Evolutionary conservation across 345 rosid species (phyloP).

Genomic region (Hevea brasiliensis): DNA sequence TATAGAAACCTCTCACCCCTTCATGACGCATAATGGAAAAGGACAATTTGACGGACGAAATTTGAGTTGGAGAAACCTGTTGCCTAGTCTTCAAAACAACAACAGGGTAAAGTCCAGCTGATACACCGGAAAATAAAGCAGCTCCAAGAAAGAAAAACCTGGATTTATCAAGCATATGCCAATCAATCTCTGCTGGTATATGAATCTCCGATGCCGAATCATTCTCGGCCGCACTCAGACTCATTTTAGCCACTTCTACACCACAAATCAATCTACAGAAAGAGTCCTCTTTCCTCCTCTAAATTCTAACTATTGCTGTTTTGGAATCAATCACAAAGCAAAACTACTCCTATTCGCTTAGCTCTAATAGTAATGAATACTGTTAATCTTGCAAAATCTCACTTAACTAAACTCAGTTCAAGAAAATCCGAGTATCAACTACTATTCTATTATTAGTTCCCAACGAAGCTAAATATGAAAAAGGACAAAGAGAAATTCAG

Average conservation of each 20-base stretch:
- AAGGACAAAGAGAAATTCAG: background rate
- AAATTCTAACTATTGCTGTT: background rate
- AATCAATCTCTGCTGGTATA: constrained; percentile 80
- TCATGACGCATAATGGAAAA: constrained; percentile 60
- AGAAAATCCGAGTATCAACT: background rate
- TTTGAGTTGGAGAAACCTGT: constrained; percentile 58
- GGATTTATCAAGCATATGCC: constrained; percentile 97
- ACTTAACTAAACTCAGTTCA: background rate
- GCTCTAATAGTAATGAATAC: background rate
- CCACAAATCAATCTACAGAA: background rate
- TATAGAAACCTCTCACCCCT: constrained; percentile 76
- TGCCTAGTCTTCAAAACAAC: constrained; percentile 86
- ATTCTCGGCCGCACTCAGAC: constrained; percentile 73
- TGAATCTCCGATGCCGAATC: constrained; percentile 72
- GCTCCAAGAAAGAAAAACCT: constrained; percentile 88
- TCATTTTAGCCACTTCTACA: constrained; percentile 73
- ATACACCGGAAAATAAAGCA: constrained; percentile 83
- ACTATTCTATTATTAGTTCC: background rate
- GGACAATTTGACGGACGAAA: constrained; percentile 63
- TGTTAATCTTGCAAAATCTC: background rate
- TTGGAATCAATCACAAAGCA: constrained; percentile 1
- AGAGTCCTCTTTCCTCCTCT: background rate
- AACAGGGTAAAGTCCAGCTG: constrained; percentile 82
- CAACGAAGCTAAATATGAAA: background rate
- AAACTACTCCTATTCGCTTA: background rate